phyloP scores from a whole-genome alignment of 2,329 filamentous ascomycete genomes.

The Macroventuria anomochaeta region DNA sequence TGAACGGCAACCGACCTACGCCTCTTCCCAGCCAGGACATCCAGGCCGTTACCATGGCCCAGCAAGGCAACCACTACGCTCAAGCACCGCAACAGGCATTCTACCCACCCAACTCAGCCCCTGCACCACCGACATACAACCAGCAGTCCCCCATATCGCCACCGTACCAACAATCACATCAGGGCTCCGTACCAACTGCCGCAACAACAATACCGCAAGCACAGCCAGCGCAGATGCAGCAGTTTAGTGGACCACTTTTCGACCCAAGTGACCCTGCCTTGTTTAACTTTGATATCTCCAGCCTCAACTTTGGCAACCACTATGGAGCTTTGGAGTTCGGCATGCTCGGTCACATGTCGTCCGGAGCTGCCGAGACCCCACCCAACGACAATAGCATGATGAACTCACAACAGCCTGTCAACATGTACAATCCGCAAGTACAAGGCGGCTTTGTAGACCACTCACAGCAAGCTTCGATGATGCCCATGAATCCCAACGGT shows the following conservation, averaged over 20 bases:
- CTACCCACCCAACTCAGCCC: constrained; percentile 51
- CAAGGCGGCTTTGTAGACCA: constrained; percentile 33
- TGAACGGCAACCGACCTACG: constrained; percentile 56
- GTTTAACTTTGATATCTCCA: constrained; percentile 95
- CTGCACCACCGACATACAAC: constrained; percentile 59
- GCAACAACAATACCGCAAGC: constrained; percentile 52
- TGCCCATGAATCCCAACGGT: constrained; percentile 37
- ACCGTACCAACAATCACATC: constrained; percentile 67
- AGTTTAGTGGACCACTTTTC: constrained; percentile 69
- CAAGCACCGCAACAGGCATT: constrained; percentile 45
- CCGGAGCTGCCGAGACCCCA: constrained; percentile 81
- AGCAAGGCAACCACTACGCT: constrained; percentile 54
- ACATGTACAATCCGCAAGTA: constrained; percentile 52
- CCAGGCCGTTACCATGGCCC: constrained; percentile 33
- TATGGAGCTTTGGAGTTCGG: constrained; percentile 96
- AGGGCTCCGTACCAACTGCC: constrained; percentile 56
- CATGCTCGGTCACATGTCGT: constrained; percentile 95
- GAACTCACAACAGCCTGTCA: constrained; percentile 42
- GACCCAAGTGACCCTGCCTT: constrained; percentile 90
- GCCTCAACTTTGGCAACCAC: constrained; percentile 92
- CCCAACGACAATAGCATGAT: constrained; percentile 64
- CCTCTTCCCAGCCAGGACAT: constrained; percentile 37
- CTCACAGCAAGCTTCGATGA: constrained; percentile 37
- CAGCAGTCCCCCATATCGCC: constrained; percentile 78
- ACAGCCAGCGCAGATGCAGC: constrained; percentile 48